These are phyloP conservation scores for Peniophora sp. DNA, from an alignment of 1,284 basidiomycete species.

Conservation along the genomic window DNA sequence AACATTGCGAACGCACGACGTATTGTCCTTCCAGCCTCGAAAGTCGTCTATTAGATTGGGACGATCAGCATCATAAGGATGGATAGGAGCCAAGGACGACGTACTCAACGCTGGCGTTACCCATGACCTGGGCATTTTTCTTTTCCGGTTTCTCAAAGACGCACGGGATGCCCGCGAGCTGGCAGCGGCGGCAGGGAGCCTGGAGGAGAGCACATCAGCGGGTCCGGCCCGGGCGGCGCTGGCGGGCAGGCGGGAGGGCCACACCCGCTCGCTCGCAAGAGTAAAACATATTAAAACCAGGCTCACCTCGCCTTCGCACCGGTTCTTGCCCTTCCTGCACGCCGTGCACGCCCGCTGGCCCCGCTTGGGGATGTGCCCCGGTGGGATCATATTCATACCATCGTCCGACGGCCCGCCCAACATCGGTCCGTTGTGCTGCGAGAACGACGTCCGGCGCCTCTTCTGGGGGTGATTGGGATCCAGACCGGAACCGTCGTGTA, in stretches of 20 bases:
- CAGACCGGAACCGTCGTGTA: too few species aligned
- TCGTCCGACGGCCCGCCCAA: not conserved
- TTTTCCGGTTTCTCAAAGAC: slow-evolving; percentile 91
- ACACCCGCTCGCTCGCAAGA: slow-evolving; percentile 15
- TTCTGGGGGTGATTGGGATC: not conserved
- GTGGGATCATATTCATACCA: not conserved
- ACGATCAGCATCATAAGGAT: slow-evolving; percentile 11
- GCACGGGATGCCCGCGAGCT: slow-evolving; percentile 75
- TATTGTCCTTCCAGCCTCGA: slow-evolving; percentile 80
- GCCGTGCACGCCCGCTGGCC: slow-evolving; percentile 1
- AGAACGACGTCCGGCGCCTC: not conserved
- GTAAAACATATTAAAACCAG: slow-evolving; percentile 16
- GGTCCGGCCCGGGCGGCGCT: slow-evolving; percentile 57
- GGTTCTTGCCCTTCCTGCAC: slow-evolving; percentile 1
- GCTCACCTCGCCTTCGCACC: slow-evolving; percentile 53
- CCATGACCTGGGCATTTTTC: slow-evolving; percentile 55
- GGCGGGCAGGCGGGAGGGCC: slow-evolving; percentile 41
- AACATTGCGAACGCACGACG: slow-evolving; percentile 39
- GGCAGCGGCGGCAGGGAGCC: slow-evolving; percentile 86
- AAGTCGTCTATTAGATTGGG: slow-evolving; percentile 46
- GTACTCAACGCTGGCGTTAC: slow-evolving; percentile 67
- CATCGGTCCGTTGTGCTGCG: not conserved
- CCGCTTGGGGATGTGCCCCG: slow-evolving; percentile 1
- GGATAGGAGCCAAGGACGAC: slow-evolving; percentile 22
- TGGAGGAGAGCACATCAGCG: slow-evolving; percentile 32